Evolutionary conservation across 2,329 filamentous ascomycete genomes (phyloP), one percentile per base, ranked within the genome.

Genomic region (Cladophialophora psammophila): DNA sequence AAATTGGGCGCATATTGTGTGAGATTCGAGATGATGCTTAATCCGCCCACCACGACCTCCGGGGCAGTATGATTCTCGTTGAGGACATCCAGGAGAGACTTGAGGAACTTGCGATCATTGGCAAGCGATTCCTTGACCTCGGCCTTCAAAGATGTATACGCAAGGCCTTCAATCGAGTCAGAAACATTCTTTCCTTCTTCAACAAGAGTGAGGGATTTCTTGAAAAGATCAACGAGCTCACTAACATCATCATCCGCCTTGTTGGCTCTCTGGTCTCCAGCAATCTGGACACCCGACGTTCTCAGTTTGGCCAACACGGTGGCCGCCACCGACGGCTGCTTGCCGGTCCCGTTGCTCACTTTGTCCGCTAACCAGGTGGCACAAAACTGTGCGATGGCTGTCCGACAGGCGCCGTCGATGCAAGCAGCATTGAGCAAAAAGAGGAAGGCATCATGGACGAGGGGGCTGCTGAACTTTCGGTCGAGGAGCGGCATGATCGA

Each of bases 401-500:
- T 91, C 26, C 95, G 88, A 75, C 94, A 98, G 7, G 87, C 82
- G 55, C 88, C 85, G 76, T 96, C 91, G 79, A 97, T 91, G 78
- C 93, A 97, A 6, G 94, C 94, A 12, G 92, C 93, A 78, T 94
- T 97, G 65, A 99, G 85, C 80, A 99, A 88, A 75, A 97, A 92
- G 72, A 99, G 80, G 56, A 93, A 91, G 2, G 93, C 91, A 66
- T 91, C 90, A 79, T 97, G 93, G 26, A 98, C 90, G 74, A 92
- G 92, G 72, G 87, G 86, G 76, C 91, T 94, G 82, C 94, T 96
- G 83, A 90, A 91, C 76, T 90, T 93, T 72, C 89, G 87, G 71
- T 90, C 86, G 78, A 96, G 91, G 62, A 96, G 82, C 13, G 90
- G 88, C 15, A 91, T 89, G 6, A 98, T 85, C 63, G 88, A 90